Conservation (phyloP, 1,284 basidiomycete species). For the Malassezia nana region DNA sequence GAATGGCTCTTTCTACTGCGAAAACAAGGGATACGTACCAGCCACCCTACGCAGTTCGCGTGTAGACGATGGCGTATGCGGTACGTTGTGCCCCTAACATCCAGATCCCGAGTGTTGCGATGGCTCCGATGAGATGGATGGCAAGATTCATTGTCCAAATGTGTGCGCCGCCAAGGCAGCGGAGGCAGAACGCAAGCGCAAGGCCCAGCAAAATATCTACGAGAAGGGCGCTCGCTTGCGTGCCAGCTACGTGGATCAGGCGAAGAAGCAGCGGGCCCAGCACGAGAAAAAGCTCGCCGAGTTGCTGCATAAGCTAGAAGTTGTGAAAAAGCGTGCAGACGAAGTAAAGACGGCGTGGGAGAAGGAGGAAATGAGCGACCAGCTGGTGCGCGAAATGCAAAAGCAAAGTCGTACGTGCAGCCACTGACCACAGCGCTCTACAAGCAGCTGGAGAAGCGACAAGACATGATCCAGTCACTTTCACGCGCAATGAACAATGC, state of each 20-base stretch:
- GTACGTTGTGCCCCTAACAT: conserved; percentile 50
- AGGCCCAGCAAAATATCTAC: conserved; percentile 64
- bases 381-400: conserved; percentile 6
- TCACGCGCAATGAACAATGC: not conserved
- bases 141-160: conserved; percentile 60
- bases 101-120: conserved; percentile 88
- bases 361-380: conserved; percentile 24
- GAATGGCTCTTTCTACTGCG: conserved; percentile 68
- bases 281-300: conserved; percentile 33
- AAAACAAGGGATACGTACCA: conserved; percentile 78
- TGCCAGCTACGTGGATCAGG: conserved; percentile 70
- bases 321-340: conserved; percentile 50
- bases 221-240: conserved; percentile 80
- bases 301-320: conserved; percentile 58
- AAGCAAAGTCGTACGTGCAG: conserved; percentile 8
- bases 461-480: not conserved
- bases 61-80: conserved; percentile 91
- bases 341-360: conserved; percentile 22
- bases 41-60: conserved; percentile 65
- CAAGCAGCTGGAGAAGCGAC: conserved; percentile 6
- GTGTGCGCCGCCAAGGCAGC: conserved; percentile 67
- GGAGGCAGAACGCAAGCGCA: conserved; percentile 58
- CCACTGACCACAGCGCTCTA: not conserved
- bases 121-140: conserved; percentile 74
- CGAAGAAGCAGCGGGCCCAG: conserved; percentile 38